Evolutionary conservation across 352 stramenopile genomes (phyloP).

Genomic region (Thraustotheca clavata): DNA sequence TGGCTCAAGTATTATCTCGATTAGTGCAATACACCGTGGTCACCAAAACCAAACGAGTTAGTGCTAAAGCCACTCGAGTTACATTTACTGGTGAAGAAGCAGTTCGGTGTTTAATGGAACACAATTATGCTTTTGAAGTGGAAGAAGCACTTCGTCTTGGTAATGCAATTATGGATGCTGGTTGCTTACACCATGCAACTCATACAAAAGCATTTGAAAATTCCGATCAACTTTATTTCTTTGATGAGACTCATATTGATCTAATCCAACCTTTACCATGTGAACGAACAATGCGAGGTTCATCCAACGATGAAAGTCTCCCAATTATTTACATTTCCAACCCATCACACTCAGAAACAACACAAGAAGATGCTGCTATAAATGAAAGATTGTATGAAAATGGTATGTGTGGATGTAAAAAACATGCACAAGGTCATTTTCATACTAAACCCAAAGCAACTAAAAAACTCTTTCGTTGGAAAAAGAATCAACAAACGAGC

Average conservation of each 20-base stretch:
- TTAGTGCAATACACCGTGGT: slow-evolving; percentile 6
- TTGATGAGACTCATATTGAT: slow-evolving; percentile 16
- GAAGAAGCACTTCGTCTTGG: slow-evolving; percentile 21
- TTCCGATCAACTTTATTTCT: neutral
- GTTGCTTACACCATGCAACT: slow-evolving; percentile 19
- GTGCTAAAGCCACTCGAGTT: neutral
- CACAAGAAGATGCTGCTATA: neutral
- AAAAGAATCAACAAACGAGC: neutral
- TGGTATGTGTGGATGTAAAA: neutral
- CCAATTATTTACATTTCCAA: neutral
- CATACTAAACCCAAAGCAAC: neutral
- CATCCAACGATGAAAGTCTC: neutral
- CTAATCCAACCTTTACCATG: slow-evolving; percentile 2
- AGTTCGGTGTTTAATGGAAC: slow-evolving; percentile 1
- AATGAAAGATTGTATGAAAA: neutral
- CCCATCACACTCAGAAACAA: neutral
- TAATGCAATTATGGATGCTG: slow-evolving; percentile 19
- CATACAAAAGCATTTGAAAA: slow-evolving; percentile 19
- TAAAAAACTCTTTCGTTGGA: slow-evolving; percentile 5
- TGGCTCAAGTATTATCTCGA: slow-evolving; percentile 23
- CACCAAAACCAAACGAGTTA: neutral
- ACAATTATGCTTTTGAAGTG: slow-evolving; percentile 18
- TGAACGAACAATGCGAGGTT: neutral
- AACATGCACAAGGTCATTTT: slow-evolving; percentile 9
- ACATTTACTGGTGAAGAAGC: slow-evolving; percentile 23